Percentiles rank a stretch among this genome's conserved stretches.
These are phyloP conservation scores for Arachis monticola DNA, from an alignment of 331 rosid species.

Conservation along the genomic window DNA sequence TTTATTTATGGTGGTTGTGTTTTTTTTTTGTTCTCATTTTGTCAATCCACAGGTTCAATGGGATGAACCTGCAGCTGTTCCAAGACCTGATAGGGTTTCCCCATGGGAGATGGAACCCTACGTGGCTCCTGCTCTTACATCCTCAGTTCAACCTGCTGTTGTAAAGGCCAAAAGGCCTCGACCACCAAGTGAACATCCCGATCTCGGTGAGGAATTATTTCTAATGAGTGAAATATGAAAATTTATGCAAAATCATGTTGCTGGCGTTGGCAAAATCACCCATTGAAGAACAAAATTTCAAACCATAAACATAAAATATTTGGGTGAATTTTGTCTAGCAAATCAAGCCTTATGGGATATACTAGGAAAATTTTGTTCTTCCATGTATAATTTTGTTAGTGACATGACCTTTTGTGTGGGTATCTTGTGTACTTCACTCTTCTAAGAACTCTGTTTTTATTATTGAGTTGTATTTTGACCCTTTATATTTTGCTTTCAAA, in stretches of 20 bases:
- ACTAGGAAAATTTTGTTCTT: no score
- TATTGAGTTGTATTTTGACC: constrained; percentile 28
- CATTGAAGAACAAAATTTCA: no score
- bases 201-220: constrained; percentile 49
- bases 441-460: neutral
- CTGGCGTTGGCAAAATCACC: no score
- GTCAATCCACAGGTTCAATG: constrained; percentile 71
- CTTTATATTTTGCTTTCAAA: constrained; percentile 28
- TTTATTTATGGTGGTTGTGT: constrained; percentile 6
- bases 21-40: constrained; percentile 15
- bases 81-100: constrained; percentile 86
- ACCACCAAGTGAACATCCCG: constrained; percentile 54
- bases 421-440: neutral
- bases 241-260: no score
- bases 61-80: constrained; percentile 80
- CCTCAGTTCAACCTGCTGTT: constrained; percentile 50
- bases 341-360: no score
- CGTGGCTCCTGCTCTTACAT: constrained; percentile 52
- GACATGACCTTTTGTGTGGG: no score
- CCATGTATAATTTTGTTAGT: no score
- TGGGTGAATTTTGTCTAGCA: no score
- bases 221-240: neutral
- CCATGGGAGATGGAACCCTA: constrained; percentile 94
- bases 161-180: constrained; percentile 79
- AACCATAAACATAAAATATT: no score